A percentile compares a stretch with the other conserved stretches of the same genome.
Conservation (phyloP, 2,329 filamentous ascomycete species). For the Colletotrichum limetticola region DNA sequence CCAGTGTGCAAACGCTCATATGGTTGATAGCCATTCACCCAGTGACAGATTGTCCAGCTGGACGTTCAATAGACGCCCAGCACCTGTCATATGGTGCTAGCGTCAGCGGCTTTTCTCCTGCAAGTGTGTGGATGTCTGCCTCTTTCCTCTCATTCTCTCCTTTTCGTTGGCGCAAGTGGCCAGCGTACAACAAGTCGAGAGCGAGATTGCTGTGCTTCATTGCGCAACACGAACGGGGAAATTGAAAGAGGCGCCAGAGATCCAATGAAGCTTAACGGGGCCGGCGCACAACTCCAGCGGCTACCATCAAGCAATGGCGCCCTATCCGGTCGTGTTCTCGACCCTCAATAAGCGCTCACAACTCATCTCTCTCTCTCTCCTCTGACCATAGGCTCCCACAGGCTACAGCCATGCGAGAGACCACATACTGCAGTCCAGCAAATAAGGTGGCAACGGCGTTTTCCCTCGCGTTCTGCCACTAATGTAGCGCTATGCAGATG, state of each 20-base stretch:
- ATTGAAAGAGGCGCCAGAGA: slow-evolving; percentile 3
- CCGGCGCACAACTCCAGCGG: slow-evolving; percentile 13
- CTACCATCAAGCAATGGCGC: neutral
- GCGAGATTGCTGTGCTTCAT: slow-evolving; percentile 20
- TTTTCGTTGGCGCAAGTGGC: neutral
- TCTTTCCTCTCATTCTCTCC: neutral
- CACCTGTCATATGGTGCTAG: slow-evolving; percentile 6
- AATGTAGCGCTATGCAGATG: slow-evolving; percentile 23
- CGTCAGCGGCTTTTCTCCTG: slow-evolving; percentile 17
- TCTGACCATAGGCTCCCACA: slow-evolving; percentile 3
- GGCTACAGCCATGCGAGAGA: neutral
- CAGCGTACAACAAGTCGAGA: neutral
- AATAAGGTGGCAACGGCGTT: slow-evolving; percentile 28
- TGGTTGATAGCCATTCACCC: neutral
- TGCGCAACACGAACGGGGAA: slow-evolving; percentile 18
- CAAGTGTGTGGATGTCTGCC: neutral
- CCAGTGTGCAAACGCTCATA: neutral
- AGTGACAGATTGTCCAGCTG: neutral
- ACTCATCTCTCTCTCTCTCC: slow-evolving; percentile 14
- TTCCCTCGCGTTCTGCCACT: neutral
- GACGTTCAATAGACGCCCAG: slow-evolving; percentile 9
- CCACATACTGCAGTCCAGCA: slow-evolving; percentile 3
- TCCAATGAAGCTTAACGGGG: slow-evolving; percentile 7
- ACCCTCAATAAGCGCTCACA: slow-evolving; percentile 26
- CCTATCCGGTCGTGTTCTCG: slow-evolving; percentile 10